Conservation (phyloP, 2,329 filamentous ascomycete genomes). For the Monilinia vaccinii-corymbosi region DNA sequence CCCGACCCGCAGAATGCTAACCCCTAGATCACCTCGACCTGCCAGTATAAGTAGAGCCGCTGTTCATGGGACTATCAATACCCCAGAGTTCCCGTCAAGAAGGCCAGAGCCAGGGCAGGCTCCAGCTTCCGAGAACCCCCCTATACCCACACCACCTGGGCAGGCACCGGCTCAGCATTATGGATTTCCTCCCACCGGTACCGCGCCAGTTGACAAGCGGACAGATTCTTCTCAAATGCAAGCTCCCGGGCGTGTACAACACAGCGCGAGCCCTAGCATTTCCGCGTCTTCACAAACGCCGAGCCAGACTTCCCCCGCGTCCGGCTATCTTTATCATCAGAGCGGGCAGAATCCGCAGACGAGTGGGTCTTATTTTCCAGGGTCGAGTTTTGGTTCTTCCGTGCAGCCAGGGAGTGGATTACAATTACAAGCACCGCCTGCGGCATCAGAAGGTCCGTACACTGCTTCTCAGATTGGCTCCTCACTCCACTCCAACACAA, state of each 20-base stretch:
- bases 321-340: slow-evolving; percentile 21
- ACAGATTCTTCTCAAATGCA: slow-evolving; percentile 30
- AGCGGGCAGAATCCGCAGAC: slow-evolving; percentile 18
- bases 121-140: slow-evolving; percentile 33
- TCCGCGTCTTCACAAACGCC: slow-evolving; percentile 39
- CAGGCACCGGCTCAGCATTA: slow-evolving; percentile 22
- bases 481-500: slow-evolving; percentile 25
- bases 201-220: slow-evolving; percentile 29
- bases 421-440: slow-evolving; percentile 25
- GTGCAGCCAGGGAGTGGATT: slow-evolving; percentile 26
- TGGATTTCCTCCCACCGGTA: slow-evolving; percentile 34
- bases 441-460: slow-evolving; percentile 30
- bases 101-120: slow-evolving; percentile 34
- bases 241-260: slow-evolving; percentile 32
- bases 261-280: slow-evolving; percentile 37
- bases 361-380: slow-evolving; percentile 24
- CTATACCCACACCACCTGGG: slow-evolving; percentile 32
- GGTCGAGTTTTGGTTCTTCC: slow-evolving; percentile 23
- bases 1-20: slow-evolving; percentile 22
- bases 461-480: slow-evolving; percentile 24
- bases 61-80: slow-evolving; percentile 38
- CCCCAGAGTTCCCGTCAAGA: slow-evolving; percentile 36
- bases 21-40: slow-evolving; percentile 37
- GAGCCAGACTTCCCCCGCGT: slow-evolving; percentile 32
- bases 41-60: slow-evolving; percentile 39